These are phyloP conservation scores for Pisolithus orientalis DNA, from an alignment of 768 basidiomycete species.

Conservation along the genomic window DNA sequence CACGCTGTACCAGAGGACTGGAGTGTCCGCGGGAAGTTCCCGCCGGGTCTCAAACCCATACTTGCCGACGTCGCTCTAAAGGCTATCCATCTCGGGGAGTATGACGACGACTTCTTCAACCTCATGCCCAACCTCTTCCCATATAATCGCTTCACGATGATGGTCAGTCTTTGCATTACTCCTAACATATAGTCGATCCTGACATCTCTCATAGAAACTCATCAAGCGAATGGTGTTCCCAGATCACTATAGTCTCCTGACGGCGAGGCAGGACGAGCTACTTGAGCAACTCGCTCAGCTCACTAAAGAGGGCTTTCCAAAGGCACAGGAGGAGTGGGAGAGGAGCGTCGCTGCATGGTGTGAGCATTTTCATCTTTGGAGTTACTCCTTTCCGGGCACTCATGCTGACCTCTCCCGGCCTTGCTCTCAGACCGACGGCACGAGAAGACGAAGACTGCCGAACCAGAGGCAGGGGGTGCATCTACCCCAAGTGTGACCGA, in stretches of 20 bases:
- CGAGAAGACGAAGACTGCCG: conserved; percentile 43
- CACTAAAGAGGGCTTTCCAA: conserved; percentile 59
- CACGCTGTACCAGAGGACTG: conserved; percentile 50
- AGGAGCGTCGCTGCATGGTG: conserved; percentile 65
- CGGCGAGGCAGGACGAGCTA: conserved; percentile 61
- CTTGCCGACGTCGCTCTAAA: conserved; percentile 66
- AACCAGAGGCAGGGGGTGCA: conserved; percentile 24
- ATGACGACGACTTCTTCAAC: conserved; percentile 89
- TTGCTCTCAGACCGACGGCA: conserved; percentile 40
- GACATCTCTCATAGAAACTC: conserved; percentile 58
- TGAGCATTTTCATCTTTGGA: conserved; percentile 23
- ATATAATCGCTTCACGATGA: conserved; percentile 95
- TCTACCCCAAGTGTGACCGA: conserved; percentile 25
- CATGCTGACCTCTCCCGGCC: neutral
- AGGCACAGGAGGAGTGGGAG: conserved; percentile 75
- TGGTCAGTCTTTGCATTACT: conserved; percentile 36
- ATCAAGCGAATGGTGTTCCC: conserved; percentile 84
- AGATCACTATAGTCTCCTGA: conserved; percentile 63
- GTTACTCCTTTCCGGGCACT: neutral
- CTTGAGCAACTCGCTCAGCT: conserved; percentile 55
- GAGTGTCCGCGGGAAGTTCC: conserved; percentile 86
- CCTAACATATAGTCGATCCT: neutral
- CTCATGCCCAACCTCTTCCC: conserved; percentile 84
- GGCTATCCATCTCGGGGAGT: conserved; percentile 80
- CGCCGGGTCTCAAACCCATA: conserved; percentile 66